Base-by-base conservation (phyloP, 2,329 filamentous ascomycete species). In the Podosphaera aphanis region DNA sequence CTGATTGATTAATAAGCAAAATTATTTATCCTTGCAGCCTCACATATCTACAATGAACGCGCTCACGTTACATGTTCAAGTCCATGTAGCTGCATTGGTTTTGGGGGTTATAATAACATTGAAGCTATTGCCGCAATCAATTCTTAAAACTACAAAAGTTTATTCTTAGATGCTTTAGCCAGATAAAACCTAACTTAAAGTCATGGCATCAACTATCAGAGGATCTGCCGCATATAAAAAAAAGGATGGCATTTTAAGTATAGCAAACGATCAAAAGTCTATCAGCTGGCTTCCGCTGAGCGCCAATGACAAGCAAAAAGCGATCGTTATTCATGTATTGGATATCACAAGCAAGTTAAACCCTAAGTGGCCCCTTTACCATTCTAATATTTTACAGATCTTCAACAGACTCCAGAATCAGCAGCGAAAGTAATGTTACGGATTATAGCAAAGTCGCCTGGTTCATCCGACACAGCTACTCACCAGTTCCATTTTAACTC, bases 401-500 rank as follows among this genome's bases (percentile, higher is more conserved):
- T 98, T 43, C 88, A 98, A 62, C 88, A 95, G 61, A 95, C 90
- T 0, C 86, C 90, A 11, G 83, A 84, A 49, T 77, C 70, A n/a
- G 77, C 75, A 31, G 68, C 84, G 16, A 94, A 93, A 67, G 85
- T 93, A 45, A 93, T 93, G 70, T 71, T 95, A 49, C 93, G 90
- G 61, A 79, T 98, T 46, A 83, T 94, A 54, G 80, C 80, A 50
- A 80, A 85, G 59, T 63, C 73, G 37, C 63, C 73, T 27, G 65
- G 66, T 41, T 66, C 66, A 21, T 61, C 67, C 23, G 73, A 79
- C 43, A 66, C 82, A 16, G 71, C 77, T 40, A 73, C 77, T 46
- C 83, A 92, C 59, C 74, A 88, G 43, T 94, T 98, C 61, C 79
- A 82, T 51, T 95, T 98, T 64, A 92, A 84, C 42, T 84, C 84